Conservation (phyloP, 1,139 yeast species). For the Wickerhamomyces sp. region DNA sequence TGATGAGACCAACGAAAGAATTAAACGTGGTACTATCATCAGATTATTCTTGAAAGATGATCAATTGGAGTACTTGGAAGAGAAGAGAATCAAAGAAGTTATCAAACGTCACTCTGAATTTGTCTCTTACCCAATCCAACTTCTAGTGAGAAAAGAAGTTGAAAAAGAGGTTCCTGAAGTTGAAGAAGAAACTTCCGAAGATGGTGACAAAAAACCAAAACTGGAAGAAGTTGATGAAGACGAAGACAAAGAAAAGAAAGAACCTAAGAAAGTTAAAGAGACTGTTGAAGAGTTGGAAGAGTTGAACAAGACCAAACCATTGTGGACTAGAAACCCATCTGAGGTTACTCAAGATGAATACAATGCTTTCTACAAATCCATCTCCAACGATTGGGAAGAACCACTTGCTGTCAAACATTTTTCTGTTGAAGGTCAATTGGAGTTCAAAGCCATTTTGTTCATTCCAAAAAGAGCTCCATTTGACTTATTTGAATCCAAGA, state of each 20-base stretch:
- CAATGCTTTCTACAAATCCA: conserved; percentile 98
- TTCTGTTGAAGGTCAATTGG: conserved; percentile 99
- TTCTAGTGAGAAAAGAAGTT: conserved; percentile 97
- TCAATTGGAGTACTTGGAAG: conserved; percentile 98
- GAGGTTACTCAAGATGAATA: conserved; percentile 98
- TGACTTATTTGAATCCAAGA: conserved; percentile 93
- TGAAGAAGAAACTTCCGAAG: conserved; percentile 51
- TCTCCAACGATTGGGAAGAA: conserved; percentile 99
- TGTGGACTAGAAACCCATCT: conserved; percentile 99
- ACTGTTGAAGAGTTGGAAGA: conserved; percentile 90
- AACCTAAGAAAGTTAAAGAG: conserved; percentile 65
- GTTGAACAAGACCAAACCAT: conserved; percentile 97
- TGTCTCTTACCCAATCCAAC: conserved; percentile 98
- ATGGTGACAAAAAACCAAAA: conserved; percentile 40
- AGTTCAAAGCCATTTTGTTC: conserved; percentile 96
- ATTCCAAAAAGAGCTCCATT: conserved; percentile 99
- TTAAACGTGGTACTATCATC: conserved; percentile 93
- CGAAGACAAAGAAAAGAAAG: conserved; percentile 57
- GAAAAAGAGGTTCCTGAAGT: conserved; percentile 89
- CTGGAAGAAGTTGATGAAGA: conserved; percentile 59
- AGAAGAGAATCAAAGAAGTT: conserved; percentile 98
- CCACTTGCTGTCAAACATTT: conserved; percentile 99
- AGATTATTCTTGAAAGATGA: conserved; percentile 98
- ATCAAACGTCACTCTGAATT: conserved; percentile 99
- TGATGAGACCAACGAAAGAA: conserved; percentile 79